Evolutionary conservation across 2,329 filamentous ascomycete genomes (phyloP).

Genomic region (Aspergillus transmontanensis): DNA sequence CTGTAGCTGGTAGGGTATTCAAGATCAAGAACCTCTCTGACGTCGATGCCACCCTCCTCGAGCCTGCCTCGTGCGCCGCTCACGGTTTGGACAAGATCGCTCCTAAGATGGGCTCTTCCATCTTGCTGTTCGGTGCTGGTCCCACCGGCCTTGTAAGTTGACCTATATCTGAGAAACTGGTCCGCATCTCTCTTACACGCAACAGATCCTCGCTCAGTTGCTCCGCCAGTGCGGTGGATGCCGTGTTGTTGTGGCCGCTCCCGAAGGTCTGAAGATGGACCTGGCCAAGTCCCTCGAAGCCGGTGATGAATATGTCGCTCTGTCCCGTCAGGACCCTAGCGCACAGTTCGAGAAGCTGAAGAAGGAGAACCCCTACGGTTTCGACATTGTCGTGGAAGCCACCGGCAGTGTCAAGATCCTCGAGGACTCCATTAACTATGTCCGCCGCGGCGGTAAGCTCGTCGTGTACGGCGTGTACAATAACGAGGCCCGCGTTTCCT

Average conservation of each 20-base stretch:
- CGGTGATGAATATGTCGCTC: conserved; percentile 51
- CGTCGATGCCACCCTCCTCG: conserved; percentile 70
- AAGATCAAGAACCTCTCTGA: conserved; percentile 67
- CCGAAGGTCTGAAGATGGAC: conserved; percentile 70
- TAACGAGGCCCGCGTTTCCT: conserved; percentile 63
- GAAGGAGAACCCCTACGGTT: conserved; percentile 69
- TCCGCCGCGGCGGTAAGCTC: conserved; percentile 70
- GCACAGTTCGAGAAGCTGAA: conserved; percentile 66
- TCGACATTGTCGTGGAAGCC: conserved; percentile 73
- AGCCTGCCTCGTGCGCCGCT: conserved; percentile 71
- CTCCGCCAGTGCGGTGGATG: conserved; percentile 68
- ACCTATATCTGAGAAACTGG: neutral
- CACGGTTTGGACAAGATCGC: conserved; percentile 71
- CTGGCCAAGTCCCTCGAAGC: conserved; percentile 57
- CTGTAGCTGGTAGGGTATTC: conserved; percentile 59
- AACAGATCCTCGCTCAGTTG: conserved; percentile 60
- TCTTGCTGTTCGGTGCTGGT: conserved; percentile 70
- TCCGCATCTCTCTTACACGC: neutral
- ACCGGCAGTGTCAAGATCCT: conserved; percentile 70
- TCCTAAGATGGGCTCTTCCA: conserved; percentile 65
- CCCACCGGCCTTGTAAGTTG: conserved; percentile 66
- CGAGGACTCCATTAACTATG: conserved; percentile 71
- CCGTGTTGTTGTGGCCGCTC: conserved; percentile 70
- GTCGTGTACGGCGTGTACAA: conserved; percentile 74
- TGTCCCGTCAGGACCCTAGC: conserved; percentile 54